Conservation (phyloP, 345 rosid species). For the Camelina hispida region DNA sequence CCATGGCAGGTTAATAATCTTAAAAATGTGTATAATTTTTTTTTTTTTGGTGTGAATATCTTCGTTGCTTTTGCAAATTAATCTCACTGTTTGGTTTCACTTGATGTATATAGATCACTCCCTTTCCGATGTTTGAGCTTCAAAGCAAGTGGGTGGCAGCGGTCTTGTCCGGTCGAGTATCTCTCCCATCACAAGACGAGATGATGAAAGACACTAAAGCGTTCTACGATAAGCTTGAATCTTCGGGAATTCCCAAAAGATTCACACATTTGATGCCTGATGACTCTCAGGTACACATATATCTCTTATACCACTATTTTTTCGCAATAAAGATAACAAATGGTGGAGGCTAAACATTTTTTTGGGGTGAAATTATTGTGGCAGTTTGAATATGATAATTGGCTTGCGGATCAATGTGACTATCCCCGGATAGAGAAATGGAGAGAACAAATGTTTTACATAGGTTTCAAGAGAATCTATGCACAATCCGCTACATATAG, state of each 20-base stretch:
- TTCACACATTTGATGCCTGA: slow-evolving; percentile 63
- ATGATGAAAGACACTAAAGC: slow-evolving; percentile 53
- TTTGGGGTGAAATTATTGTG: background rate
- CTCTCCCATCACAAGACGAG: slow-evolving; percentile 41
- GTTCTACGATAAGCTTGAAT: slow-evolving; percentile 63
- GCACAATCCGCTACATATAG: slow-evolving; percentile 54
- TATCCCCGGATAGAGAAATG: slow-evolving; percentile 56
- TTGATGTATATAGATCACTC: slow-evolving; percentile 40
- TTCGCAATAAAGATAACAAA: background rate
- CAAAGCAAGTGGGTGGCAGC: slow-evolving; percentile 49
- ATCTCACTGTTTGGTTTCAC: slow-evolving; percentile 14
- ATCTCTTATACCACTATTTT: background rate
- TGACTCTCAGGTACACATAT: slow-evolving; percentile 37
- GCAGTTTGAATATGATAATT: slow-evolving; percentile 65
- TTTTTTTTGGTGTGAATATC: background rate
- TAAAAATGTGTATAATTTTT: background rate
- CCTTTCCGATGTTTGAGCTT: slow-evolving; percentile 48
- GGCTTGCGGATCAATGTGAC: slow-evolving; percentile 57
- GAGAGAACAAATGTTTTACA: slow-evolving; percentile 59
- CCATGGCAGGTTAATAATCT: slow-evolving; percentile 70
- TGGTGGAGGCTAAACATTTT: slow-evolving; percentile 3
- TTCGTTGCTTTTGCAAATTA: background rate
- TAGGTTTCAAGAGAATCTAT: slow-evolving; percentile 26
- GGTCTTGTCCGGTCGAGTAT: slow-evolving; percentile 38
- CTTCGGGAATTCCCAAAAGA: slow-evolving; percentile 65